phyloP scores from a whole-genome alignment of 2,329 filamentous ascomycete species.

The Fusarium armeniacum region DNA sequence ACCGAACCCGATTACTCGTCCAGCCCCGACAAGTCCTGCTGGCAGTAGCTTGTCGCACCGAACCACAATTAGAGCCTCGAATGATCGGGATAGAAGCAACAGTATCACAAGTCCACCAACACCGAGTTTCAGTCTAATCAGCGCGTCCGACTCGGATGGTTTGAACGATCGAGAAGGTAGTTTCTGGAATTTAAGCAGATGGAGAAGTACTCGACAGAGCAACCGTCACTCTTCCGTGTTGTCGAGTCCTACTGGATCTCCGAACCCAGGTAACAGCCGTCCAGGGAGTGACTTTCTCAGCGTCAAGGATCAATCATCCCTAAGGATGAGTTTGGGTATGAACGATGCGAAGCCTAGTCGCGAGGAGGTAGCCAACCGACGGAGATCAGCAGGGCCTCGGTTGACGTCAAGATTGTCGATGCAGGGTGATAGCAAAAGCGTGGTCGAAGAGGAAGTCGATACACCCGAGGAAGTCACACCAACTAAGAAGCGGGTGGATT shows the following conservation, averaged over 20 bases:
- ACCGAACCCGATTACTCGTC: slow-evolving; percentile 48
- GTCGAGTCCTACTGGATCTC: slow-evolving; percentile 36
- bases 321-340: slow-evolving; percentile 52
- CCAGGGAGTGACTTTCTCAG: slow-evolving; percentile 42
- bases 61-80: slow-evolving; percentile 46
- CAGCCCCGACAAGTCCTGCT: slow-evolving; percentile 57
- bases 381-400: slow-evolving; percentile 51
- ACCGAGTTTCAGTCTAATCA: slow-evolving; percentile 68
- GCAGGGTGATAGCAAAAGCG: slow-evolving; percentile 43
- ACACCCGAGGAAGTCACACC: slow-evolving; percentile 36
- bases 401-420: slow-evolving; percentile 39
- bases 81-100: slow-evolving; percentile 45
- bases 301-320: slow-evolving; percentile 54
- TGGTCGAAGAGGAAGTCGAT: slow-evolving; percentile 41
- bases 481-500: slow-evolving; percentile 53
- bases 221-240: slow-evolving; percentile 52
- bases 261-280: slow-evolving; percentile 56
- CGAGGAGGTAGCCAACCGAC: slow-evolving; percentile 48
- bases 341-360: slow-evolving; percentile 49
- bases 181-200: slow-evolving; percentile 72
- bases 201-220: slow-evolving; percentile 60
- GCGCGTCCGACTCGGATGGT: slow-evolving; percentile 53
- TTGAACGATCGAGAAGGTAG: slow-evolving; percentile 60
- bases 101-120: slow-evolving; percentile 61
- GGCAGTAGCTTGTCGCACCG: slow-evolving; percentile 51